Percentiles rank a stretch among this genome's conserved stretches.
Evolutionary conservation across 1,284 basidiomycete species (phyloP).

Genomic region (Apiotrichum mycotoxinovorans): DNA sequence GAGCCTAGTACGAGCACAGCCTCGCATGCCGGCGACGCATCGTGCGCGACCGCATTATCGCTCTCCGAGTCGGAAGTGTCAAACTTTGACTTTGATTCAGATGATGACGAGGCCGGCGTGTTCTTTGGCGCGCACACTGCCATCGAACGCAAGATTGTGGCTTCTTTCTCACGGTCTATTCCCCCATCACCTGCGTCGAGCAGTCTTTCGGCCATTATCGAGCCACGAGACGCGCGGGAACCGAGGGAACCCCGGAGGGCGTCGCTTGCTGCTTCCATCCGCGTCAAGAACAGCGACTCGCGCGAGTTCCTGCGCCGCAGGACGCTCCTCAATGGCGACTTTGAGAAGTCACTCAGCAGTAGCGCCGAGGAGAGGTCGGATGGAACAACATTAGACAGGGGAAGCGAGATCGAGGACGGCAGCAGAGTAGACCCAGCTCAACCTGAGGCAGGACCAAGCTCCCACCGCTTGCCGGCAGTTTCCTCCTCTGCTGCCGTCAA

Average conservation of each 20-base stretch:
- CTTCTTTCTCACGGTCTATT: conserved; percentile 22
- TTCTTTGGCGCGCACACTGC: conserved; percentile 34
- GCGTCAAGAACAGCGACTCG: conserved; percentile 31
- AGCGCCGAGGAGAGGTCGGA: conserved; percentile 14
- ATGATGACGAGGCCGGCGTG: conserved; percentile 33
- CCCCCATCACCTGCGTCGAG: conserved; percentile 6
- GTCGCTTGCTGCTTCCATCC: conserved; percentile 2
- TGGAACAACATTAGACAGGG: conserved; percentile 20
- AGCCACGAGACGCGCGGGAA: no score
- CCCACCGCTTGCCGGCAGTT: neutral
- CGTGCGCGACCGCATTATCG: neutral
- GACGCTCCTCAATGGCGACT: conserved; percentile 25
- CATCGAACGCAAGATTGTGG: conserved; percentile 27
- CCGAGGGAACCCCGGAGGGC: conserved; percentile 7
- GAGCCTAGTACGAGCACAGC: neutral
- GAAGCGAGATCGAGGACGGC: conserved; percentile 8
- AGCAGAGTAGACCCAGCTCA: no score
- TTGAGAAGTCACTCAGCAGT: conserved; percentile 4
- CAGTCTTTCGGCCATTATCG: neutral
- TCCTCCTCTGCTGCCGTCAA: neutral
- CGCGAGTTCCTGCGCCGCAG: conserved; percentile 35
- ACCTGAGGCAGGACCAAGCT: conserved; percentile 6
- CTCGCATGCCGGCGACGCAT: neutral
- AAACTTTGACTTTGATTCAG: conserved; percentile 13
- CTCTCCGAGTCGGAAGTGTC: conserved; percentile 5